Evolutionary conservation across 257 asterid genomes (phyloP), one percentile per base, ranked within the genome.

Genomic region (Solanum habrochaites): DNA sequence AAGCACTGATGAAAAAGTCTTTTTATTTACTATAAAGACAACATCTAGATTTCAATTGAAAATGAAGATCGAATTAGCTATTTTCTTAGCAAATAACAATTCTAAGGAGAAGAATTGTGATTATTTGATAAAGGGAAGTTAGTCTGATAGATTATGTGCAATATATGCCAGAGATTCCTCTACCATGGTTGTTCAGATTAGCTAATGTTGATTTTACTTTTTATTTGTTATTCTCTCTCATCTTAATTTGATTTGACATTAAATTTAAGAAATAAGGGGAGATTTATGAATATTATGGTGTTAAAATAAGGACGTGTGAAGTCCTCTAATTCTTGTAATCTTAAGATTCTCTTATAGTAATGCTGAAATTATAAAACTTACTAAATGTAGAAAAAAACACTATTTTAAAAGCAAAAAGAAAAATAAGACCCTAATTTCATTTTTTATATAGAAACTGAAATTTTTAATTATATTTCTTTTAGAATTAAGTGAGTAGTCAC

Each of bases 121-220:
- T 82, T 94, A 74, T 82, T 83, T 81, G 77, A 89, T 93, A 2
- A 35, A 89, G 23, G 92, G 89, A 8, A 86, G 91, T 49, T 86
- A 87, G 91, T 56, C 52, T 4, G 86, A 89, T 7, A 83, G 89
- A 58, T 87, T 92, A 1, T 89, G 93, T 82, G 47, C 58, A 37
- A 62, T 91, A 45, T 77, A 85, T 58, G 90, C 92, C 21, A 98
- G 97, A 27, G 73, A 91, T 29, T 88, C 90, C 49, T 29, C 98
- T 39, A 88, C 72, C 37, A 88, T 95, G 87, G 45, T 94, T 52
- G 98, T 98, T 29, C 97, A 96, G 91, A 98, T 23, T 96, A 88
- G 88, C 78, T 23, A 7, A 12, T 4, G 31, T 56, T 27, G 6
- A 16, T 23, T 1, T 29, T 4, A 7, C 78, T 2, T 73, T 64